phyloP scores from a whole-genome alignment of 352 stramenopile species.

The Phytophthora hybrid region DNA sequence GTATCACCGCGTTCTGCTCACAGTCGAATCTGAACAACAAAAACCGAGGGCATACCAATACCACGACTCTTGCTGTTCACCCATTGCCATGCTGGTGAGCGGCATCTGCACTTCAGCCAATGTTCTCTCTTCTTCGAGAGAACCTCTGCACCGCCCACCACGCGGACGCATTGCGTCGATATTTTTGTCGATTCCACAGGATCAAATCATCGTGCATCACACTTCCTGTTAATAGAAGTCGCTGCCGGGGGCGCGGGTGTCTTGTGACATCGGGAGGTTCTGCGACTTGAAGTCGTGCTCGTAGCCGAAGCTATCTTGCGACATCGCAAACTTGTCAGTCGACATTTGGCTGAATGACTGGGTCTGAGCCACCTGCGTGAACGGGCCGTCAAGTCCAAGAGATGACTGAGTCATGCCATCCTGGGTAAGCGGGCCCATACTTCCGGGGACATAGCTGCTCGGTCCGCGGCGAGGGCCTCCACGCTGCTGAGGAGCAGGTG shows the following conservation, averaged over 20 bases:
- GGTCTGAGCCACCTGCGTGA: constrained; percentile 82
- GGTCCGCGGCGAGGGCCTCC: constrained; percentile 37
- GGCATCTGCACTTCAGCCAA: background rate
- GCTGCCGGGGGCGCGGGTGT: constrained; percentile 52
- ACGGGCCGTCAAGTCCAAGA: constrained; percentile 71
- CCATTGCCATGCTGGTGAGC: background rate
- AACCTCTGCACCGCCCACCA: background rate
- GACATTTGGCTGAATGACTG: constrained; percentile 90
- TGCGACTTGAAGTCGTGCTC: constrained; percentile 89
- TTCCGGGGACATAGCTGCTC: constrained; percentile 43
- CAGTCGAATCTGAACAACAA: constrained; percentile 1
- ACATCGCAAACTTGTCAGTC: constrained; percentile 85
- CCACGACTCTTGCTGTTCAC: background rate
- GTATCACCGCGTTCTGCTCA: background rate
- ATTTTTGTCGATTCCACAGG: background rate
- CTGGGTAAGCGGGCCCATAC: constrained; percentile 78
- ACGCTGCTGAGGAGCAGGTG: constrained; percentile 45
- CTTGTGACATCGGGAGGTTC: constrained; percentile 85
- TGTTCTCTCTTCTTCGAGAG: constrained; percentile 5
- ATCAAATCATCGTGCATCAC: constrained; percentile 14
- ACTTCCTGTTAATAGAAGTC: constrained; percentile 75
- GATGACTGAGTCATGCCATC: constrained; percentile 75
- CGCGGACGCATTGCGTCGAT: constrained; percentile 1
- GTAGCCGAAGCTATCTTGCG: constrained; percentile 82
- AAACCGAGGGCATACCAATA: background rate